Evolutionary conservation across 306 rosid species (phyloP).

Genomic region (Vicia villosa): DNA sequence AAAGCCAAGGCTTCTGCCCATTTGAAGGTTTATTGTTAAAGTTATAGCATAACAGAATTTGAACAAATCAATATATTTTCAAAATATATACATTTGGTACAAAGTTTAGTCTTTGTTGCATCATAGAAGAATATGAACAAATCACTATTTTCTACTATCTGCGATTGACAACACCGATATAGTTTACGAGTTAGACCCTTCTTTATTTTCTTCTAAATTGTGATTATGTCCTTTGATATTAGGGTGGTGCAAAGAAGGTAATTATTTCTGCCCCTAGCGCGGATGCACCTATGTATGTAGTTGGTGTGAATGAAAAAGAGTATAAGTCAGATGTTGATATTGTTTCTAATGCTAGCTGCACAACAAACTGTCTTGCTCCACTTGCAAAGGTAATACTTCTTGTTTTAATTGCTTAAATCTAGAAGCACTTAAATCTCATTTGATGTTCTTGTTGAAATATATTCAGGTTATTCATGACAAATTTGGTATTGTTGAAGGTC

Average conservation of each 20-base stretch:
- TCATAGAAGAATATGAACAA: too few species aligned
- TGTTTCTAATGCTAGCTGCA: constrained; percentile 89
- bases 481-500: constrained; percentile 89
- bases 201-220: not conserved
- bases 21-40: constrained; percentile 57
- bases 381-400: constrained; percentile 63
- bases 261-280: constrained; percentile 91
- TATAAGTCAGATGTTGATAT: constrained; percentile 64
- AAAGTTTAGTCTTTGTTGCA: too few species aligned
- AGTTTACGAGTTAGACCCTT: not conserved
- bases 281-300: constrained; percentile 95
- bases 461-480: constrained; percentile 70
- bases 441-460: constrained; percentile 23
- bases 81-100: not conserved
- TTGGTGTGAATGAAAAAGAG: constrained; percentile 92
- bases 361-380: constrained; percentile 94
- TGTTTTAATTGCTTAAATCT: not conserved
- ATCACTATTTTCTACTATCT: too few species aligned
- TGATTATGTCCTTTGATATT: not conserved
- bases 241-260: constrained; percentile 99
- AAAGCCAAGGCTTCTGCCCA: constrained; percentile 81
- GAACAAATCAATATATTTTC: not conserved
- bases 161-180: not conserved
- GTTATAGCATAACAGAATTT: not conserved
- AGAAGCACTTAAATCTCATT: not conserved